These are phyloP conservation scores for Casuarina equisetifolia DNA, from an alignment of 306 rosid species.

Conservation along the genomic window DNA sequence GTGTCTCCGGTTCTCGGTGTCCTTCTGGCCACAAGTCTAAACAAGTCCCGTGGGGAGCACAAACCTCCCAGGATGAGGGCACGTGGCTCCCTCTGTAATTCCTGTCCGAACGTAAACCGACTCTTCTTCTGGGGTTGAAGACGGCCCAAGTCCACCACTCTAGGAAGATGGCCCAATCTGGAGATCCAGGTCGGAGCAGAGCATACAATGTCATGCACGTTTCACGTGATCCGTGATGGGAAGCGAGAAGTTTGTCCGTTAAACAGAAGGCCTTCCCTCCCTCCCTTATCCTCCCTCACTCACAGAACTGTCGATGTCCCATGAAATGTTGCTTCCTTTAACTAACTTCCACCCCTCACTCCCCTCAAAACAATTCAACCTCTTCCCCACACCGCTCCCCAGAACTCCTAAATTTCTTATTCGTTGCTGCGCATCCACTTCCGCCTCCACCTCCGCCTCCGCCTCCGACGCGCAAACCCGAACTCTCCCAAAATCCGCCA, in stretches of 20 bases:
- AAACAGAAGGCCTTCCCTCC: neutral
- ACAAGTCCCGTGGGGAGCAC: constrained; percentile 33
- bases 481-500: constrained; percentile 66
- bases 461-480: constrained; percentile 44
- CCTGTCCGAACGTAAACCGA: too few relatives aligned
- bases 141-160: too few relatives aligned
- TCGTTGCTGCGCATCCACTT: constrained; percentile 53
- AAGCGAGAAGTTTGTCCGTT: neutral
- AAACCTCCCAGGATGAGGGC: neutral
- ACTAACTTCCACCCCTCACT: constrained; percentile 33
- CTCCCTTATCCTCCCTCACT: neutral
- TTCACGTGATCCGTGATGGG: neutral
- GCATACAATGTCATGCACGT: neutral
- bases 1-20: neutral
- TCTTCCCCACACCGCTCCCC: constrained; percentile 35
- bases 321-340: constrained; percentile 49
- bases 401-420: constrained; percentile 39
- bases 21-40: constrained; percentile 25
- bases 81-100: neutral
- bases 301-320: neutral
- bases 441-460: constrained; percentile 44
- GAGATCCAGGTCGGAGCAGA: too few relatives aligned
- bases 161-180: too few relatives aligned
- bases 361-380: constrained; percentile 36
- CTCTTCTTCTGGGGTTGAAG: too few relatives aligned